Evolutionary conservation across 2,329 filamentous ascomycete species (phyloP), one percentile per base, ranked within the genome.

Genomic region (Cercospora nicotianae): DNA sequence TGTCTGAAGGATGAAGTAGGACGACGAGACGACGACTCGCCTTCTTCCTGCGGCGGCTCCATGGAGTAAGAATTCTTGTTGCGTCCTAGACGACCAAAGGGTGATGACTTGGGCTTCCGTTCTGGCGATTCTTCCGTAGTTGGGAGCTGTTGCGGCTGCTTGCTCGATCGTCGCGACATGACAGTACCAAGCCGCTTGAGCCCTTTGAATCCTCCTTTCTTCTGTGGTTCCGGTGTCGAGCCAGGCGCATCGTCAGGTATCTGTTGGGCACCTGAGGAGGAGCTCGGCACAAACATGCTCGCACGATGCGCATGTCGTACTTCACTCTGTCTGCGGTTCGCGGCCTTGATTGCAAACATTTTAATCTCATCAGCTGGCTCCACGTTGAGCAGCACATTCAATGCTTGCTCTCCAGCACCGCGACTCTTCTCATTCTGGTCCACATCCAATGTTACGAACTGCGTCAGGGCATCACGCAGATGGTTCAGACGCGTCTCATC

Each of bases 401-500:
- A 82, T 28, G 92, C 92, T 69, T 90, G 89, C 77, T 95, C 93
- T 28, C 93, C 89, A 12, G 90, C 88, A 67, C 88, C 83, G 70
- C 92, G 88, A 69, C 86, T 89, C 66, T 91, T 87, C 79, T 96
- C 91, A 16, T 94, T 89, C 73, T 92, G 89, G 77, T 99, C 95
- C 30, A 92, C 87, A 79, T 98, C 94, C 77, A 96, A 91, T 0
- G 95, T 99, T 79, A 96, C 90, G 74, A 94, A 91, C 76, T 97
- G 94, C 0, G 95, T 98, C 68, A 99, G 86, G 48, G 92, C 87
- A 79, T 98, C 94, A 69, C 94, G 91, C 67, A 99, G 84, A 76
- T 96, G 91, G 79, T 97, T 97, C 72, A 96, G 84, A 65, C 95
- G 89, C 74, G 87, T 90, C 82, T 99, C 95, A 77, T 99, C 95